phyloP scores from a whole-genome alignment of 1,139 yeast species.

The Oligophagozyma castellii region DNA sequence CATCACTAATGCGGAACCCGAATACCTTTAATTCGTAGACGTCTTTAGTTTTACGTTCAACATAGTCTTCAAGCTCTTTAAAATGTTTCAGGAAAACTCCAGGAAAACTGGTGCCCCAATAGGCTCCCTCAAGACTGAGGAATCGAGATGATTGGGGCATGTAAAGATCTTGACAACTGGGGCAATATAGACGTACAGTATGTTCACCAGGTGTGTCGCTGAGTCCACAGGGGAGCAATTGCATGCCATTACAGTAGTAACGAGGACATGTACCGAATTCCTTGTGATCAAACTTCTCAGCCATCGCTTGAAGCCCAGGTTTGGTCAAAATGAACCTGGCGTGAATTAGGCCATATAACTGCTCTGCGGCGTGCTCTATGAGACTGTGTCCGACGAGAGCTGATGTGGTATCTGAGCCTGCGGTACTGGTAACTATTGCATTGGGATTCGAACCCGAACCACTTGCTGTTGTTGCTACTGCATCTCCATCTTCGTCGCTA shows the following conservation, averaged over 20 bases:
- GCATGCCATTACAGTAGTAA: slow-evolving; percentile 83
- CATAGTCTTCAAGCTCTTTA: slow-evolving; percentile 58
- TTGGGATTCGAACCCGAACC: slow-evolving; percentile 1
- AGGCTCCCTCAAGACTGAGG: slow-evolving; percentile 86
- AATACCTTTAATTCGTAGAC: slow-evolving; percentile 61
- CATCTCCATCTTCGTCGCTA: slow-evolving; percentile 18
- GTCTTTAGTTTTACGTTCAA: slow-evolving; percentile 37
- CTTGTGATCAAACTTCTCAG: slow-evolving; percentile 81
- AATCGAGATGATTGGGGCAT: slow-evolving; percentile 77
- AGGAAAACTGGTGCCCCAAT: slow-evolving; percentile 91
- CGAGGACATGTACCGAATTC: slow-evolving; percentile 92
- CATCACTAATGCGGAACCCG: slow-evolving; percentile 74
- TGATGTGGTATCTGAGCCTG: slow-evolving; percentile 8
- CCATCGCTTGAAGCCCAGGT: slow-evolving; percentile 87
- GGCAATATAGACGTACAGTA: slow-evolving; percentile 85
- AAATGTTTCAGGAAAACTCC: slow-evolving; percentile 83
- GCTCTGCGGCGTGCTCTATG: slow-evolving; percentile 81
- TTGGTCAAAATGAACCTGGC: slow-evolving; percentile 83
- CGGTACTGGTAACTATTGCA: slow-evolving; percentile 3
- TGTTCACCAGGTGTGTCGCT: slow-evolving; percentile 86
- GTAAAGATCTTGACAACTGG: slow-evolving; percentile 85
- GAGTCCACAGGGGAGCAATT: slow-evolving; percentile 81
- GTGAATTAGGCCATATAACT: slow-evolving; percentile 85
- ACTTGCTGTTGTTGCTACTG: slow-evolving; percentile 2
- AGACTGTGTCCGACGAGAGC: slow-evolving; percentile 36